A percentile compares a stretch with the other conserved stretches of the same genome.
These are phyloP conservation scores for Marchantia paleacea DNA, from an alignment of 225 moss, liverwort and hornwort species.

Conservation along the genomic window DNA sequence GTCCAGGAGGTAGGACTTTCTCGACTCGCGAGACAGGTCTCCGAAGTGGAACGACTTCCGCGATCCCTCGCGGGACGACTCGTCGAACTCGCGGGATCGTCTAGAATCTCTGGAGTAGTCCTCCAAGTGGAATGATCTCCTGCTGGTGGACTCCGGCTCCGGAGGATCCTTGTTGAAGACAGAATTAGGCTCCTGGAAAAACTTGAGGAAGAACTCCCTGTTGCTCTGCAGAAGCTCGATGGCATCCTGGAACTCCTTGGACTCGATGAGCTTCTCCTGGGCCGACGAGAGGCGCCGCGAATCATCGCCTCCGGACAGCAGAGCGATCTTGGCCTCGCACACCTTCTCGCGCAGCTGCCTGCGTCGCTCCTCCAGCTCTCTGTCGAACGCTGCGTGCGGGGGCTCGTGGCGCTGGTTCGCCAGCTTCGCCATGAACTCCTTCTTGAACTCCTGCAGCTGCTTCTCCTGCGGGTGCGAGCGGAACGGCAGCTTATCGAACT, in stretches of 20 bases:
- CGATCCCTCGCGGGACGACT: slow-evolving; percentile 26
- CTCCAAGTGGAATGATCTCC: slow-evolving; percentile 44
- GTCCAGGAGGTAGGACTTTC: slow-evolving; percentile 38
- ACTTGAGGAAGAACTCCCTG: slow-evolving; percentile 78
- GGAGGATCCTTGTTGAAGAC: slow-evolving; percentile 34
- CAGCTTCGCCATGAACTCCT: slow-evolving; percentile 65
- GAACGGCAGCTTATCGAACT: slow-evolving; percentile 47
- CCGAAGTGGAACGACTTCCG: slow-evolving; percentile 40
- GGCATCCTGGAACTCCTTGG: slow-evolving; percentile 74
- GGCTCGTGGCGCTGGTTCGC: slow-evolving; percentile 35
- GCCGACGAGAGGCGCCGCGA: slow-evolving; percentile 51
- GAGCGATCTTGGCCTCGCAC: slow-evolving; percentile 62
- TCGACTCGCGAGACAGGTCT: slow-evolving; percentile 37
- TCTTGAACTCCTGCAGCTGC: slow-evolving; percentile 79
- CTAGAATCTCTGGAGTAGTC: slow-evolving; percentile 27
- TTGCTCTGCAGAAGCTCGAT: slow-evolving; percentile 85
- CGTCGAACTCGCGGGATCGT: slow-evolving; percentile 21
- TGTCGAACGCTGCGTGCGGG: slow-evolving; percentile 46
- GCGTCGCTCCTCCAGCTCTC: slow-evolving; percentile 62
- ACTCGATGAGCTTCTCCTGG: slow-evolving; percentile 61
- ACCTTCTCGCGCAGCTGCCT: slow-evolving; percentile 69
- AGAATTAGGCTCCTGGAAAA: slow-evolving; percentile 50
- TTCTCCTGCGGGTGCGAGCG: slow-evolving; percentile 80
- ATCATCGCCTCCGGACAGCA: slow-evolving; percentile 52
- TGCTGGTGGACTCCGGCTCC: slow-evolving; percentile 45